Evolutionary conservation across 164 flowering plant species (phyloP), one percentile per base, ranked within the genome.

Genomic region (Magnolia changhungtana): DNA sequence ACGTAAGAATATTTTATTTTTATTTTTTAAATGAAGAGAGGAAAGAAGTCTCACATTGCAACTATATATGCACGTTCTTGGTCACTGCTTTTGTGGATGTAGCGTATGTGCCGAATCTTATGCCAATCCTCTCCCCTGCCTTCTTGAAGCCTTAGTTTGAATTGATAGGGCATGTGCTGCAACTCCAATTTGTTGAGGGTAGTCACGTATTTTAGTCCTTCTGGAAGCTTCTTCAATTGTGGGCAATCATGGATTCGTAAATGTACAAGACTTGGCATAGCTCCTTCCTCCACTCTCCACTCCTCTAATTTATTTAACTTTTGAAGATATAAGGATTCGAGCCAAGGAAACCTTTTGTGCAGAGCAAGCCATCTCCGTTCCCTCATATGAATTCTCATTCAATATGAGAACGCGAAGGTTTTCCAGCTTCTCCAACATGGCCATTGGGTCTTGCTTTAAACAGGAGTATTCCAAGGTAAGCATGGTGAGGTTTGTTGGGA

Each of bases 231-330:
- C 68, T 65, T 65, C 23, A 65, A 65, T 10, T 65, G 2, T 0
- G 3, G 2, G 20, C 68, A 65, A 1, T 3, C 11, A 14, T 13
- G 14, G 10, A 65, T 65, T 14, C 11, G 4, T 27, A 65, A 9
- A 27, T 14, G 29, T 65, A 4, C 10, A 8, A 65, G 68, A 65
- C 24, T 65, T 7, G 68, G 4, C 9, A 65, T 8, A 20, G 68
- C 68, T 65, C 68, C 68, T 65, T 65, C 68, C 68, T 65, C 68
- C 4, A 65, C 27, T 20, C 27, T 65, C 68, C 68, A 65, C 1
- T 65, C 68, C 68, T 23, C 68, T 2, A 65, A 24, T 8, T 65
- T 9, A 20, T 2, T 11, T 10, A 8, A 24, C 14, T 11, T 8
- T 10, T 6, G 3, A 21, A 65, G 9, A 10, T 20, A 4, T 4